Base-by-base conservation (phyloP, 1,284 basidiomycete genomes). In the Cryptococcus sp. region DNA sequence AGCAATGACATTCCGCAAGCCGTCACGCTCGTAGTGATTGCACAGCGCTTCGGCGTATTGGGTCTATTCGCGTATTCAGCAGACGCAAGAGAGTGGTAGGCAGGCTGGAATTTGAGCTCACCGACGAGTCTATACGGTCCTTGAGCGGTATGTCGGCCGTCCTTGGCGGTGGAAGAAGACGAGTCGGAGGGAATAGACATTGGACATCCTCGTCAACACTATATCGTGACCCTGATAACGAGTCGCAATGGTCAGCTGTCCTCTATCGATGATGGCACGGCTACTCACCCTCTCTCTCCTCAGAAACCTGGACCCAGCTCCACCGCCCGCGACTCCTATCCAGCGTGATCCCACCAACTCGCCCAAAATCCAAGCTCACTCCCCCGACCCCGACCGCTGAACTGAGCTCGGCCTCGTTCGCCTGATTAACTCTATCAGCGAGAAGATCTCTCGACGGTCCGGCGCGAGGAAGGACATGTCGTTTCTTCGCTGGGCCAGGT, bases 281-380 rank as follows among this genome's bases (percentile, higher is more conserved):
- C n/a, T n/a, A 60, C 61, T 43, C 43, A 60, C 62, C 54, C 45
- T 45, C 25, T 47, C 61, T 42, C 10, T 62, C 43, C 17, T 61
- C 59, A 16, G 23, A 38, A 4, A 51, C 55, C 71, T 65, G 68
- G 6, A 17, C 49, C 68, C 65, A 70, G 16, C 48, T 42, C 69
- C 71, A 70, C 35, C 50, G 52, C 13, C 63, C 64, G 17, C 47
- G 50, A 5, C 40, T 38, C 46, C 48, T 49, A 8, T 61, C 52
- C 23, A 73, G 41, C 30, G 55, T 54, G 4, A 57, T 65, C 3
- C 58, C 62, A 23, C 69, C 71, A 11, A n/a, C 19, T 43, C 58
- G 55, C n/a, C 71, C 71, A 50, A 67, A 62, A 42, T 66, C 69
- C 13, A 71, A 41, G 17, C 54, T 39, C 7, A 57, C 49, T 1